Evolutionary conservation across 331 rosid genomes (phyloP), one percentile per base, ranked within the genome.

Genomic region (Saraca asoca): DNA sequence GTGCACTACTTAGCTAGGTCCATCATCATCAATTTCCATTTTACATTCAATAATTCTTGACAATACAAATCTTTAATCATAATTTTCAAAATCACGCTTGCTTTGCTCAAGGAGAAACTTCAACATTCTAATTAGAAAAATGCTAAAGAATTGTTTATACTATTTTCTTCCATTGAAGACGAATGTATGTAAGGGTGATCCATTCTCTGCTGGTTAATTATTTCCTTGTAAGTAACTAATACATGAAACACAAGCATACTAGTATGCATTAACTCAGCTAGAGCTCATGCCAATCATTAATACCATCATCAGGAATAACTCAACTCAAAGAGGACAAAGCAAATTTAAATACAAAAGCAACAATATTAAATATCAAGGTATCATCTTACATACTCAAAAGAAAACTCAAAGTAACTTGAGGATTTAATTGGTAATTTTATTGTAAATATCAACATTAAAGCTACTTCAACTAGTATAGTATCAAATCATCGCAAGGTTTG

Each of bases 1-100:
- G 19, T 39, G 24, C 64, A 46, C 56, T 46, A n/a, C 15, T 24
- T 16, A 51, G 43, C 44, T 33, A n/a, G 48, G 58, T 51, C 33
- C 70, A 64, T 70, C 68, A 38, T 41, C 67, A 51, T n/a, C n/a
- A 61, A 53, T 34, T 8, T 41, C 53, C 34, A 51, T 33, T 24
- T 56, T 16, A 43, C 55, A 58, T 62, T 66, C 45, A 19, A 45
- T 20, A 53, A 5, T 70, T 74, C 16, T 41, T 57, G 20, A 51
- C 52, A 66, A 15, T 48, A 37, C 56, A 38, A 29, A 13, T 52
- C 14, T 72, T 62, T 53, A 6, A 39, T 63, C 63, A 52, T 43
- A 64, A 53, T 52, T 52, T 67, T 52, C 16, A 35, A 24, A 24
- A 24, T 24, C 3, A 3, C 31, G 3, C 3, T 24, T 24, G 31